Base-by-base conservation (phyloP, 306 rosid genomes). In the Rosa rugosa region DNA sequence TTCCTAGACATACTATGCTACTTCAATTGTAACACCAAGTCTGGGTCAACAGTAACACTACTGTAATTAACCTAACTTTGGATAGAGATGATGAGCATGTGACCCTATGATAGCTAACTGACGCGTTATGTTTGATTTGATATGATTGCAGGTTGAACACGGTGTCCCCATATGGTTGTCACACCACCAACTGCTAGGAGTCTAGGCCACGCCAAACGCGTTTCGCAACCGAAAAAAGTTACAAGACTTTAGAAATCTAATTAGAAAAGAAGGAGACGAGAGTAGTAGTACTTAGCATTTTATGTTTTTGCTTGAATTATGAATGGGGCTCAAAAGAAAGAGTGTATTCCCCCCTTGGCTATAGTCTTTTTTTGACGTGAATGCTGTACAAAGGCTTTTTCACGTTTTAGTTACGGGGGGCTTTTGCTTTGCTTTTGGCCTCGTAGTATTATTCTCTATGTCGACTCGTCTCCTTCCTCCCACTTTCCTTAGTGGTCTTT, bases 161-260 rank as follows among this genome's bases (percentile, higher is more conserved):
- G 0, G 78, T 9, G 36, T 75, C 88, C 12, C 88, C 88, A 0
- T 85, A 78, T 57, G 25, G 23, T 1, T 60, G 81, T 78, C 11
- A 38, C 11, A 11, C 72, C 73, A 57, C 50, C 69, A 22, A 60
- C 69, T 14, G 6, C 8, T 25, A 34, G 20, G 44, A 16, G 47
- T 36, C 22, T 17, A 65, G 12, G 13, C 12, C 25, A 36, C 9
- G 46, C 46, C 42, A 20, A 3, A 54, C 82, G 79, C 79, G 82
- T 66, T 77, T 40, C 60, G 31, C n/a, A 7, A 40, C 12, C 42
- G 11, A 63, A n/a, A 49, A 13, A 49, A 20, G 64, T 22, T 11
- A 57, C 64, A 5, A 11, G 66, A 62, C 67, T 62, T 27, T 10
- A 10, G 3, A 11, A 11, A 60, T 57, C 12, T 8, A 14, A 63